Evolutionary conservation across 2,329 filamentous ascomycete genomes (phyloP).

Genomic region (Hysterium pulicare): DNA sequence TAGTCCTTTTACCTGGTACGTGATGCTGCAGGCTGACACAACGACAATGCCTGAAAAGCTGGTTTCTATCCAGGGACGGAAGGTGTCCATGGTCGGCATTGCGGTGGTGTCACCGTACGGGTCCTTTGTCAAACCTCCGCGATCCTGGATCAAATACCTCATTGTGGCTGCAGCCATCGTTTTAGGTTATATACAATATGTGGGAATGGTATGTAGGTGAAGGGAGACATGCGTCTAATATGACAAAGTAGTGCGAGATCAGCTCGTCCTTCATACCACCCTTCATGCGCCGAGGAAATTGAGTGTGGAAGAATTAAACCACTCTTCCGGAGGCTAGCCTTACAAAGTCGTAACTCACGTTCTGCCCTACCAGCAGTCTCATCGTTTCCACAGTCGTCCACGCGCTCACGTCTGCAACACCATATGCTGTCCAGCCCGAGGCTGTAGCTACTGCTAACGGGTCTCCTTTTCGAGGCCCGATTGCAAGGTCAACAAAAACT

Average conservation of each 20-base stretch:
- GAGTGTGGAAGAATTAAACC: constrained; percentile 8
- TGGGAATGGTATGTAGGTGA: not conserved
- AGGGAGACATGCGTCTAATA: not conserved
- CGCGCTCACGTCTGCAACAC: constrained; percentile 73
- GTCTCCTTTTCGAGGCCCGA: constrained; percentile 63
- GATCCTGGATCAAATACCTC: not conserved
- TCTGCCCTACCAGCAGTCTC: constrained; percentile 75
- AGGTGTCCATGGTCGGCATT: too few species aligned
- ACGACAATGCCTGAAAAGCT: too few species aligned
- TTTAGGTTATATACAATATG: constrained; percentile 1
- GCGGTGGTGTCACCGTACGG: too few species aligned
- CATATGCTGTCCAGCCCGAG: constrained; percentile 76
- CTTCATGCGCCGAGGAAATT: constrained; percentile 1
- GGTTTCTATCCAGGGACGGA: too few species aligned
- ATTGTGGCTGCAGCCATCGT: not conserved
- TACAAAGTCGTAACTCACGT: constrained; percentile 85
- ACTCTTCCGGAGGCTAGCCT: constrained; percentile 63
- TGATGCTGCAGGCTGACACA: not conserved
- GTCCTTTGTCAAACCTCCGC: too few species aligned
- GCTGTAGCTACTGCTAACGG: constrained; percentile 67
- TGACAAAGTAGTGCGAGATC: not conserved
- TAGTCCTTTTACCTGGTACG: not conserved
- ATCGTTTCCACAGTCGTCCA: constrained; percentile 83
- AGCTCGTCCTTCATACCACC: too few species aligned
- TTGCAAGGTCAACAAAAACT: constrained; percentile 78